Evolutionary conservation across 1,284 basidiomycete genomes (phyloP).

Genomic region (Rhodotorula sp.): DNA sequence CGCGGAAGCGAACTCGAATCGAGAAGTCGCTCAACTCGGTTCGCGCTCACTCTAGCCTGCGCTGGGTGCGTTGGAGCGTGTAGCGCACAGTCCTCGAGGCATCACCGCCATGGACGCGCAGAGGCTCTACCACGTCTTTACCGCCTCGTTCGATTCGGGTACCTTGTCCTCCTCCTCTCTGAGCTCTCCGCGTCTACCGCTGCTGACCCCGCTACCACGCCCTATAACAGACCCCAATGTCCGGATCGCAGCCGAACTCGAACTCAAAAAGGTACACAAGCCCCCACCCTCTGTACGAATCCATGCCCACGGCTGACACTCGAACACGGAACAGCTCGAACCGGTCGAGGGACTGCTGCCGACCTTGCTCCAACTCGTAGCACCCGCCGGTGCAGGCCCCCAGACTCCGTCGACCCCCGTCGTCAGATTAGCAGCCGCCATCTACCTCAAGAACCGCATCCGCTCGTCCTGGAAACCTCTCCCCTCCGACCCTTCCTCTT

Average conservation of each 20-base stretch:
- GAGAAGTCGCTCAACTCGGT: too few relatives aligned
- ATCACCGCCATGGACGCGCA: slow-evolving; percentile 65
- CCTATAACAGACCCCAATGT: slow-evolving; percentile 68
- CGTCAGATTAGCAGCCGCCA: slow-evolving; percentile 58
- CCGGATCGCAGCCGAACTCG: slow-evolving; percentile 73
- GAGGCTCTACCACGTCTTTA: slow-evolving; percentile 70
- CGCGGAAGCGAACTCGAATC: too few relatives aligned
- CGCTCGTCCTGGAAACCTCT: slow-evolving; percentile 31
- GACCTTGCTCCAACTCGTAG: slow-evolving; percentile 70
- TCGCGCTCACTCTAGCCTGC: too few relatives aligned
- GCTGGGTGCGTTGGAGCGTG: too few relatives aligned
- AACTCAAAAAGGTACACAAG: slow-evolving; percentile 69
- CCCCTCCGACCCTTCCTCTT: slow-evolving; percentile 10
- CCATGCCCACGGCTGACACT: too few relatives aligned
- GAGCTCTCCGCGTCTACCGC: background rate
- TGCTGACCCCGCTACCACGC: background rate
- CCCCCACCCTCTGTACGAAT: too few relatives aligned
- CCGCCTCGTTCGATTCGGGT: slow-evolving; percentile 46
- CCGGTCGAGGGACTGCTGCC: slow-evolving; percentile 71
- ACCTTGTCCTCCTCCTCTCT: too few relatives aligned
- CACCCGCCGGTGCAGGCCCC: slow-evolving; percentile 47
- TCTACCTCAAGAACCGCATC: slow-evolving; percentile 78
- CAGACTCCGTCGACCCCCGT: slow-evolving; percentile 22
- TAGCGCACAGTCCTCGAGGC: too few relatives aligned
- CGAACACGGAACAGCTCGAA: too few relatives aligned